Evolutionary conservation across 1,284 basidiomycete species (phyloP).

Genomic region (Uromyces viciae-fabae): DNA sequence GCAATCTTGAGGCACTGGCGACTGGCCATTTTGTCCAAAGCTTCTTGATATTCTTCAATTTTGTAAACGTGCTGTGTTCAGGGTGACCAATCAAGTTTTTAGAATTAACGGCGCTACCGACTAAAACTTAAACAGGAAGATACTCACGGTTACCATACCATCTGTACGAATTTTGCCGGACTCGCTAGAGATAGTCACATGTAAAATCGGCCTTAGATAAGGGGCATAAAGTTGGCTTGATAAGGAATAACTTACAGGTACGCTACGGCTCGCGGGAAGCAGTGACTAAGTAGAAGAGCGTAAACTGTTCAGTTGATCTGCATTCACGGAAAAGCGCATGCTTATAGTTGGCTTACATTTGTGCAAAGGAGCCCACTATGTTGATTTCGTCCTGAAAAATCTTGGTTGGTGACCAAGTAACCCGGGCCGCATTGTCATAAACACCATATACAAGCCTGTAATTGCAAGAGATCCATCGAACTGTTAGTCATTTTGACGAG

Average conservation of each 20-base stretch:
- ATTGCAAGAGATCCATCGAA: not conserved
- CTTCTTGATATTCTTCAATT: constrained; percentile 72
- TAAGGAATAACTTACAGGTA: constrained; percentile 60
- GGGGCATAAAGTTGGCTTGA: not conserved
- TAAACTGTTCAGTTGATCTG: too few species aligned
- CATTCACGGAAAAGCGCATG: constrained; percentile 67
- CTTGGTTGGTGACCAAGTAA: constrained; percentile 76
- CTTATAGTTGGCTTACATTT: constrained; percentile 61
- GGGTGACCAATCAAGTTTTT: not conserved
- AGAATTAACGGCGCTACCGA: not conserved
- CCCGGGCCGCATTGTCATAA: constrained; percentile 67
- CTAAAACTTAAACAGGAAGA: not conserved
- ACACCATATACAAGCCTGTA: constrained; percentile 65
- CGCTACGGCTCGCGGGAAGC: constrained; percentile 81
- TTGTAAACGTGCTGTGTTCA: too few species aligned
- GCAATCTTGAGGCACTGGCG: constrained; percentile 57
- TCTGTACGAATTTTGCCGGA: constrained; percentile 74
- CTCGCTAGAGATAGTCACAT: constrained; percentile 57
- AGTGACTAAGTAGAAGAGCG: constrained; percentile 65
- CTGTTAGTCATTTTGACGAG: too few species aligned
- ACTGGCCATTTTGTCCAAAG: constrained; percentile 74
- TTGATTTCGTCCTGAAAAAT: constrained; percentile 81
- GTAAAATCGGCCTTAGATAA: not conserved
- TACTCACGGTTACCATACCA: constrained; percentile 64
- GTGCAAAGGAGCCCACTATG: constrained; percentile 56